Evolutionary conservation across 2,329 filamentous ascomycete species (phyloP).

Genomic region (Trichoderma sp.): DNA sequence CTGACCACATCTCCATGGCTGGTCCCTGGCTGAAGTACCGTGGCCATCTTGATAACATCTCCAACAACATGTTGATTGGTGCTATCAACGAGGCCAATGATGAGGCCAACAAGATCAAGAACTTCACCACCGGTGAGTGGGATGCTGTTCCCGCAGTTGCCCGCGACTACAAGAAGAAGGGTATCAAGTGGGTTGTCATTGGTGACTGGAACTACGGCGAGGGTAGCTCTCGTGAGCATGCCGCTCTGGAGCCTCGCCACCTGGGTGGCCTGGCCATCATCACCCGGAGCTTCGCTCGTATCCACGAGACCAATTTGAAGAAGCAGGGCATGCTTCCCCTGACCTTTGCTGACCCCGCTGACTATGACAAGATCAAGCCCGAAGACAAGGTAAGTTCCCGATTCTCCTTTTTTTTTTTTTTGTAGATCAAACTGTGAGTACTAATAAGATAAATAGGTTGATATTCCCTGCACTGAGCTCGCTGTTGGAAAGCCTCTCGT

Average conservation of each 20-base stretch:
- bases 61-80: constrained; percentile 99
- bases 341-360: constrained; percentile 89
- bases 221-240: constrained; percentile 96
- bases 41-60: constrained; percentile 98
- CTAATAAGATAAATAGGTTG: constrained; percentile 53
- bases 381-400: constrained; percentile 69
- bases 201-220: constrained; percentile 99
- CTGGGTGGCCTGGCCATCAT: constrained; percentile 97
- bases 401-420: background rate
- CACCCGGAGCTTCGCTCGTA: constrained; percentile 93
- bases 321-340: constrained; percentile 99
- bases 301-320: constrained; percentile 99
- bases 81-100: constrained; percentile 95
- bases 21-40: constrained; percentile 98
- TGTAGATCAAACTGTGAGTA: background rate
- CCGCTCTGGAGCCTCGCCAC: constrained; percentile 95
- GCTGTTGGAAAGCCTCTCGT: constrained; percentile 91
- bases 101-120: constrained; percentile 97
- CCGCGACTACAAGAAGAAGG: constrained; percentile 97
- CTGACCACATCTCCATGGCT: constrained; percentile 96
- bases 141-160: constrained; percentile 90
- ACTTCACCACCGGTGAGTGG: constrained; percentile 79
- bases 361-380: constrained; percentile 96
- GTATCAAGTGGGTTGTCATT: constrained; percentile 93
- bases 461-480: constrained; percentile 85